Evolutionary conservation across 2,329 filamentous ascomycete genomes (phyloP), one percentile per base, ranked within the genome.

Genomic region (Sphaerostilbella broomeana): DNA sequence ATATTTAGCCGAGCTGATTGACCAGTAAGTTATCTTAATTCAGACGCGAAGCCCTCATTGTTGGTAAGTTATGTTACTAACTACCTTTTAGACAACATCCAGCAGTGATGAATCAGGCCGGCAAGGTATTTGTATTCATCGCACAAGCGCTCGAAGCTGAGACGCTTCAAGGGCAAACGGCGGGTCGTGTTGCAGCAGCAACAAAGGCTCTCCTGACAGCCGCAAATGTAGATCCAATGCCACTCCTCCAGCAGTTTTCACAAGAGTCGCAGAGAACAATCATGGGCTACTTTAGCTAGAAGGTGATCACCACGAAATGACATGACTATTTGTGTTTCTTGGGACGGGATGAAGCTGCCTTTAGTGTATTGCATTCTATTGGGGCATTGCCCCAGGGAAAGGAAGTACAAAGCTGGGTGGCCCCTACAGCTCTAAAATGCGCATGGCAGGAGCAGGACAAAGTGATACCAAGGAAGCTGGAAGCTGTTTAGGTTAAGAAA

Each of bases 101-200:
- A 1, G 80, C 78, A 11, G 85, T 95, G 32, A 71, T 87, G 53
- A 70, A 73, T 47, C 84, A 92, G 58, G 81, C 86, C 6, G 77
- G 77, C 49, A 87, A 88, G 60, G 75, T 89, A 44, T 97, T 98
- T 58, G 77, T 83, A 18, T 84, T 79, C 54, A 85, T 97, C 40
- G 86, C 82, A 18, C 83, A 94, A 60, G 90, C 89, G 15, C 78
- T 98, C 11, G 90, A 95, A 57, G 84, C 86, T 5, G 87, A 95
- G 57, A 90, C 89, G 13, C 70, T 98, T 27, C 85, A 89, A 56
- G 89, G 89, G 15, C 79, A 88, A 56, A 88, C 84, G 15, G 86
- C 86, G 18, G 76, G 71, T 45, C 79, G 83, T 45, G 84, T 95
- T 42, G 85, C 87, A 21, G 70, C 70, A 30, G 81, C 86, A 2